Percentiles rank a stretch among this genome's conserved stretches.
phyloP scores from a whole-genome alignment of 176 grass and related monocot genomes.

The Carex parvula region DNA sequence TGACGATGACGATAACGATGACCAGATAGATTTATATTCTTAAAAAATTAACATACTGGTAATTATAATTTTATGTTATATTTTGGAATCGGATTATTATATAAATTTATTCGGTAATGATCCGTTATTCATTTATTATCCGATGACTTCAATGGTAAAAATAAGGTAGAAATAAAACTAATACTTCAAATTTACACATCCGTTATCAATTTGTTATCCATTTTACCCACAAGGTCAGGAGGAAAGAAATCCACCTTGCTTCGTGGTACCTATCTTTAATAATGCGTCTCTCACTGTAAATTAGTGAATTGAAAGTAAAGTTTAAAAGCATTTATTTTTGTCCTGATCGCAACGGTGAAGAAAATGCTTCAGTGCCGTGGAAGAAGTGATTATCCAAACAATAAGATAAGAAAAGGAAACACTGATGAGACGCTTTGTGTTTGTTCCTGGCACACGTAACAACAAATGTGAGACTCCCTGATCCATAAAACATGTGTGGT shows the following conservation, averaged over 20 bases:
- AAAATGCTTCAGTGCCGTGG: constrained; percentile 22
- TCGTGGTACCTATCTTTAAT: background rate
- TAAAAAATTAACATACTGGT: too few relatives aligned
- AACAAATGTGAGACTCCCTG: background rate
- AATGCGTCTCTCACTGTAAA: constrained; percentile 15
- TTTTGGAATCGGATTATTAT: too few relatives aligned
- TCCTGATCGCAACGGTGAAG: background rate
- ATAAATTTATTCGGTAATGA: too few relatives aligned
- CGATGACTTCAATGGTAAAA: too few relatives aligned
- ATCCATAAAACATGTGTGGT: background rate
- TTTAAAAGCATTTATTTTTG: constrained; percentile 7
- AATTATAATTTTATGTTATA: too few relatives aligned
- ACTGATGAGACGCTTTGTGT: constrained; percentile 2
- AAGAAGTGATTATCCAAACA: constrained; percentile 26
- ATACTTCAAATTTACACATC: too few relatives aligned
- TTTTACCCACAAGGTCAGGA: background rate
- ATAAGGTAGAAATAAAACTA: too few relatives aligned
- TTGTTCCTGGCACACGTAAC: background rate
- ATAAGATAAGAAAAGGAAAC: constrained; percentile 14
- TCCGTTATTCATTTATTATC: too few relatives aligned
- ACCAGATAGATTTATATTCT: too few relatives aligned
- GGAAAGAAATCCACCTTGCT: background rate
- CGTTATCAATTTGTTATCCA: too few relatives aligned
- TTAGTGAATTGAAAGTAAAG: constrained; percentile 29
- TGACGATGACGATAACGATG: too few relatives aligned